Conservation (phyloP, 108 stramenopile genomes). For the Seminavis robusta region DNA sequence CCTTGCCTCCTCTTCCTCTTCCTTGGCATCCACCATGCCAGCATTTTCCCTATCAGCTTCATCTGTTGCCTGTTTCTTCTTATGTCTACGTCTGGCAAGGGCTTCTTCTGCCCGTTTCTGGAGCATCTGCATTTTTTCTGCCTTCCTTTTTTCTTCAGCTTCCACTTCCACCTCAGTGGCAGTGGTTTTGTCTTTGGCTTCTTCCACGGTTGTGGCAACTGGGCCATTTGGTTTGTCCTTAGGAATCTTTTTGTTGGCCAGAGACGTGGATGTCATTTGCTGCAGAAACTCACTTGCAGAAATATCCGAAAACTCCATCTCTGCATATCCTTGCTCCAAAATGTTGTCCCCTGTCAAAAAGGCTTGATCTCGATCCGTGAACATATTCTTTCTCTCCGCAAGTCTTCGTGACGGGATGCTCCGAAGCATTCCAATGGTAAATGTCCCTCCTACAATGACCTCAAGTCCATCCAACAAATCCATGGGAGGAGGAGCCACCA, state of each 20-base stretch:
- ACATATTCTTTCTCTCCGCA: too few species aligned
- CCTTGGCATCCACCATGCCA: too few species aligned
- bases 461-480: conserved; percentile 79
- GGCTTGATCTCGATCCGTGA: too few species aligned
- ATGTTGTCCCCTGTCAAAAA: too few species aligned
- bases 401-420: conserved; percentile 40
- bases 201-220: background rate
- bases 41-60: background rate
- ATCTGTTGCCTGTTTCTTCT: conserved; percentile 13
- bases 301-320: too few species aligned
- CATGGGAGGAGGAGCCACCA: conserved; percentile 56
- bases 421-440: conserved; percentile 55
- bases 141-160: conserved; percentile 36
- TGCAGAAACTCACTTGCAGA: too few species aligned
- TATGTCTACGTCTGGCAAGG: conserved; percentile 42
- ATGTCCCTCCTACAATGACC: conserved; percentile 64
- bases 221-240: background rate
- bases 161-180: background rate
- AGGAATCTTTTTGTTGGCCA: too few species aligned
- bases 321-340: too few species aligned
- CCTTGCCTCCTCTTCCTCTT: conserved; percentile 10
- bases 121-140: conserved; percentile 74
- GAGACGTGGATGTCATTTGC: too few species aligned
- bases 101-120: conserved; percentile 53
- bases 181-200: background rate